Conservation (phyloP, 2,329 filamentous ascomycete genomes). For the Keithomyces neogunnii region DNA sequence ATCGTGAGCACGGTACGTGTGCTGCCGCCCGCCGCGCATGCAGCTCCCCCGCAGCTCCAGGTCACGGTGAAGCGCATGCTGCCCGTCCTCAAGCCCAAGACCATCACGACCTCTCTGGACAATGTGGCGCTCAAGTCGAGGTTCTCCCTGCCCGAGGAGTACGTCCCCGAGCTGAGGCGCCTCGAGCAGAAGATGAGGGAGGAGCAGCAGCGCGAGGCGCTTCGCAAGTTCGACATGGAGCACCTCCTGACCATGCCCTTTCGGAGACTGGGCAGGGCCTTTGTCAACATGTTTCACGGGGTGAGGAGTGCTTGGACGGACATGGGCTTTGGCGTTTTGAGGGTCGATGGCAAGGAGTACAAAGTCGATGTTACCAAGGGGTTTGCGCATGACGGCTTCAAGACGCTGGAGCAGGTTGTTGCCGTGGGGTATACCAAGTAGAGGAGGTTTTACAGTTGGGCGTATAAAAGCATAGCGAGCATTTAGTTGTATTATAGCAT, state of each 20-base stretch:
- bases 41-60: slow-evolving; percentile 37
- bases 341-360: slow-evolving; percentile 37
- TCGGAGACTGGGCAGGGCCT: slow-evolving; percentile 35
- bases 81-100: slow-evolving; percentile 37
- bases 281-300: slow-evolving; percentile 33
- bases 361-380: slow-evolving; percentile 51
- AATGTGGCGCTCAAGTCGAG: slow-evolving; percentile 27
- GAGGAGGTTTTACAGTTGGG: background rate
- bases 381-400: slow-evolving; percentile 51
- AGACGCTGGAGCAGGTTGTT: slow-evolving; percentile 48
- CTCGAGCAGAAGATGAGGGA: slow-evolving; percentile 24
- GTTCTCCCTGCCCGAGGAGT: slow-evolving; percentile 29
- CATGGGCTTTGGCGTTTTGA: slow-evolving; percentile 46
- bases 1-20: slow-evolving; percentile 52
- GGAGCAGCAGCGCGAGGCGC: slow-evolving; percentile 27
- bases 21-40: slow-evolving; percentile 32
- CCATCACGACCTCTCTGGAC: slow-evolving; percentile 27
- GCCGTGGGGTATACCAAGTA: slow-evolving; percentile 13
- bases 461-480: background rate
- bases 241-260: slow-evolving; percentile 52
- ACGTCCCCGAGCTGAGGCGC: slow-evolving; percentile 26
- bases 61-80: slow-evolving; percentile 41
- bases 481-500: background rate
- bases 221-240: slow-evolving; percentile 42
- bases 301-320: slow-evolving; percentile 44